phyloP scores from a whole-genome alignment of 257 asterid genomes.

The Gynochthodes officinalis region DNA sequence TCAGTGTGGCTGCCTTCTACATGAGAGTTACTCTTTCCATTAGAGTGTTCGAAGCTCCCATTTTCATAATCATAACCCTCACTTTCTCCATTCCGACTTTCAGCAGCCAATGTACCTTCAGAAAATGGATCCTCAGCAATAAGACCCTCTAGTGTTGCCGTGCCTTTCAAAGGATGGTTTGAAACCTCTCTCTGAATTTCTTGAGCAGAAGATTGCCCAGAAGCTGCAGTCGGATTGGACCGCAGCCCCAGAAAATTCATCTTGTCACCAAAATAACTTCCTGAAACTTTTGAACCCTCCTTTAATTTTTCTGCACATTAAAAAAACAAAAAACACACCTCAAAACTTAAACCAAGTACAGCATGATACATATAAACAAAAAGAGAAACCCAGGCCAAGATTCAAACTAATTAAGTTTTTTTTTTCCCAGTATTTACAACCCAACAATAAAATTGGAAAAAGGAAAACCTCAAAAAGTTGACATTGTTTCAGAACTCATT shows the following conservation, averaged over 20 bases:
- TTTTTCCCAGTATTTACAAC: not conserved
- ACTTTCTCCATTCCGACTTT: constrained; percentile 35
- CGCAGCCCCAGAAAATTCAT: constrained; percentile 94
- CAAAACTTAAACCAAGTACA: not conserved
- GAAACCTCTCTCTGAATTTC: constrained; percentile 43
- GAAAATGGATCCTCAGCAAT: constrained; percentile 54
- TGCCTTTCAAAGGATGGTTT: constrained; percentile 38
- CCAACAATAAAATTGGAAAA: no score
- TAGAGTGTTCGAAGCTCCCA: constrained; percentile 34
- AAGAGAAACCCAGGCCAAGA: not conserved
- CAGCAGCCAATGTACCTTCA: constrained; percentile 38
- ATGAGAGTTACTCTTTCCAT: constrained; percentile 35
- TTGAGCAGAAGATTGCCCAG: constrained; percentile 45
- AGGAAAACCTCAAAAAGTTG: not conserved
- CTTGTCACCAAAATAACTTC: constrained; percentile 29
- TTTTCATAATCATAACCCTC: constrained; percentile 42
- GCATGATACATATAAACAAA: not conserved
- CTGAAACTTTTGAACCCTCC: not conserved
- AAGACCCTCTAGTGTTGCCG: constrained; percentile 56
- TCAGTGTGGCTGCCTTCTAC: constrained; percentile 58
- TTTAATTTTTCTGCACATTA: constrained; percentile 8
- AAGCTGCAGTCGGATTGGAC: constrained; percentile 70
- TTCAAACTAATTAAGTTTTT: not conserved
- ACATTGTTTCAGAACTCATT: not conserved
- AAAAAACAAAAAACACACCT: not conserved